These are phyloP conservation scores for Fusarium dimerum DNA, from an alignment of 2,329 filamentous ascomycete genomes.

Conservation along the genomic window DNA sequence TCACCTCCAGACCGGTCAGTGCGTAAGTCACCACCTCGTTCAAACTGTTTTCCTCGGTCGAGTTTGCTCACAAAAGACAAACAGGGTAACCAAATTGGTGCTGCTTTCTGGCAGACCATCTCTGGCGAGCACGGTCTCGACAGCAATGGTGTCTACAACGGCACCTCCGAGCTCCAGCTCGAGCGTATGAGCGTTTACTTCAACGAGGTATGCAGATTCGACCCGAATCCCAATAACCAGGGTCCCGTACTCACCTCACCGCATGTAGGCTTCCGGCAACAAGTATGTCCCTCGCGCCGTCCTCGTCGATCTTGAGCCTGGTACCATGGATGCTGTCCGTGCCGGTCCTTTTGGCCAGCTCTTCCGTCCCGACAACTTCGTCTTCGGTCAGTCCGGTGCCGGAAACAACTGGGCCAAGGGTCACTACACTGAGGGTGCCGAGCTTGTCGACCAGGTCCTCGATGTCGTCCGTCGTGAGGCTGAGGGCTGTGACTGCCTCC, in stretches of 20 bases:
- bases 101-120: conserved; percentile 96
- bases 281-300: conserved; percentile 99
- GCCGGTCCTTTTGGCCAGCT: conserved; percentile 97
- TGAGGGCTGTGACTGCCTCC: conserved; percentile 98
- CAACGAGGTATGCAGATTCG: conserved; percentile 61
- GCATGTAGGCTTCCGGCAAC: conserved; percentile 81
- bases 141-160: conserved; percentile 97
- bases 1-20: conserved; percentile 99
- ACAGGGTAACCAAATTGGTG: conserved; percentile 99
- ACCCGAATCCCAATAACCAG: neutral
- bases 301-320: conserved; percentile 98
- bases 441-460: conserved; percentile 96
- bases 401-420: conserved; percentile 99
- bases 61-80: conserved; percentile 38
- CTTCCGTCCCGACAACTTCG: conserved; percentile 99
- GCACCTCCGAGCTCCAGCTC: conserved; percentile 96
- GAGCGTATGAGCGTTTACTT: conserved; percentile 99
- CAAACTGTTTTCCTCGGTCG: conserved; percentile 7
- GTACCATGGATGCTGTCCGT: conserved; percentile 99
- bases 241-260: conserved; percentile 12
- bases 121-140: conserved; percentile 95
- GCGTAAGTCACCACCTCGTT: conserved; percentile 60
- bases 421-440: conserved; percentile 99
- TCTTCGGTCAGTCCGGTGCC: conserved; percentile 98
- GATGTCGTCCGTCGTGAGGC: conserved; percentile 99